A percentile compares a stretch with the other conserved stretches of the same genome.
Evolutionary conservation across 2,329 filamentous ascomycete species (phyloP).

Genomic region (Aspergillus pseudoterreus): DNA sequence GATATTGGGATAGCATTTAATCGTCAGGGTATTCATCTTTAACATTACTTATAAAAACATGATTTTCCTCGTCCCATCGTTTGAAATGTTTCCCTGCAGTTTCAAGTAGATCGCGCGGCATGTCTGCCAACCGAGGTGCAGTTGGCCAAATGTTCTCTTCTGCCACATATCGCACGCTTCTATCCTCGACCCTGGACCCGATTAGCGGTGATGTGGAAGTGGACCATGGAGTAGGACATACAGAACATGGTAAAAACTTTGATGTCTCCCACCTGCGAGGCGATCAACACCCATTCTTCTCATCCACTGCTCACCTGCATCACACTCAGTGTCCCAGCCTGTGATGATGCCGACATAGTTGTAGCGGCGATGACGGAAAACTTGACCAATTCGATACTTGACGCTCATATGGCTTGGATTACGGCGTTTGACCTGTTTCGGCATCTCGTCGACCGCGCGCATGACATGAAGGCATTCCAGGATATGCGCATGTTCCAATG

Average conservation of each 20-base stretch:
- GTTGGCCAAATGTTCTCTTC: constrained; percentile 76
- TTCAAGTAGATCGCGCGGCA: constrained; percentile 52
- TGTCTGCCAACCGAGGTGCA: constrained; percentile 48
- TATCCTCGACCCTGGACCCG: constrained; percentile 58
- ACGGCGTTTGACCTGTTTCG: constrained; percentile 45
- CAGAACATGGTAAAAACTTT: constrained; percentile 84
- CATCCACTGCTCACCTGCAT: constrained; percentile 60
- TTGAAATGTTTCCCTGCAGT: constrained; percentile 85
- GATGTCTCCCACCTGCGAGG: constrained; percentile 56
- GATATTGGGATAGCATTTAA: constrained; percentile 35
- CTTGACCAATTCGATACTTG: constrained; percentile 70
- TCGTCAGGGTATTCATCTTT: constrained; percentile 83
- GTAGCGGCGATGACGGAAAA: constrained; percentile 80
- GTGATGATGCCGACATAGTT: constrained; percentile 76
- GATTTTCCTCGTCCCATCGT: constrained; percentile 66
- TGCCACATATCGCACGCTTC: constrained; percentile 68
- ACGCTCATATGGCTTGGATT: constrained; percentile 44
- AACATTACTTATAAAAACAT: constrained; percentile 78
- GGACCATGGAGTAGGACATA: constrained; percentile 49
- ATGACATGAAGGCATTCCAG: constrained; percentile 54
- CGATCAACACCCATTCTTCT: constrained; percentile 60
- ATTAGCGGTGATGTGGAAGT: constrained; percentile 12
- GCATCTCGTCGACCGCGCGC: constrained; percentile 53
- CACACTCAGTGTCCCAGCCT: constrained; percentile 72
- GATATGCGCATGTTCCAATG: constrained; percentile 53